Conservation (phyloP, 345 rosid genomes). For the Atalantia buxifolia region DNA sequence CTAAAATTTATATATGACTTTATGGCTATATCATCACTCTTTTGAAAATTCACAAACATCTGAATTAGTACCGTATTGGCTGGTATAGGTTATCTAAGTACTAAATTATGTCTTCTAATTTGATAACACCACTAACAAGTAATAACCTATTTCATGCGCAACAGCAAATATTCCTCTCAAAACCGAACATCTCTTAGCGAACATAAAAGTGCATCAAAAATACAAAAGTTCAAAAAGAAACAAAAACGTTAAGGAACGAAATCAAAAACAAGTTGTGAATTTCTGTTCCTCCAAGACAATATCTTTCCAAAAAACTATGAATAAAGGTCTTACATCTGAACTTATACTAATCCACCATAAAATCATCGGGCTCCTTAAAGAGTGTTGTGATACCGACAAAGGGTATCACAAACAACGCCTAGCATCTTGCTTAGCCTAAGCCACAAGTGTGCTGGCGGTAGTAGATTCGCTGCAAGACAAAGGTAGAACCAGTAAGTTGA, state of each 20-base stretch:
- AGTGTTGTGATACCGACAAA: neutral
- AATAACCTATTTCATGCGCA: too few species aligned
- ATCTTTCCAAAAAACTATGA: conserved; percentile 2
- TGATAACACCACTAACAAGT: too few species aligned
- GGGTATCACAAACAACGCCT: conserved; percentile 5
- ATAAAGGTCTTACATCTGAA: conserved; percentile 3
- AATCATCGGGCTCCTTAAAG: neutral
- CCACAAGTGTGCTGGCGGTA: conserved; percentile 68
- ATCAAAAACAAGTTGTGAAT: neutral
- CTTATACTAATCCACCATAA: neutral
- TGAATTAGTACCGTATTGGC: too few species aligned
- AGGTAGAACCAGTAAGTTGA: neutral
- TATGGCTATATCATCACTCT: too few species aligned
- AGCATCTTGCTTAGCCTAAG: conserved; percentile 27
- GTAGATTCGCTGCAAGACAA: conserved; percentile 55
- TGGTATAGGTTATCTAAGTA: too few species aligned
- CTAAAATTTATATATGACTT: too few species aligned
- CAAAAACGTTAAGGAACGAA: neutral
- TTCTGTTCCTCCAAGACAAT: neutral
- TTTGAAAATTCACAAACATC: too few species aligned
- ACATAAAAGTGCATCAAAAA: neutral
- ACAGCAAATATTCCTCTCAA: neutral
- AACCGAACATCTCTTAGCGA: neutral
- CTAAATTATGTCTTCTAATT: too few species aligned
- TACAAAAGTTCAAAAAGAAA: neutral